Conservation (phyloP, 352 stramenopile species). For the Ochromonadaceae sp. region DNA sequence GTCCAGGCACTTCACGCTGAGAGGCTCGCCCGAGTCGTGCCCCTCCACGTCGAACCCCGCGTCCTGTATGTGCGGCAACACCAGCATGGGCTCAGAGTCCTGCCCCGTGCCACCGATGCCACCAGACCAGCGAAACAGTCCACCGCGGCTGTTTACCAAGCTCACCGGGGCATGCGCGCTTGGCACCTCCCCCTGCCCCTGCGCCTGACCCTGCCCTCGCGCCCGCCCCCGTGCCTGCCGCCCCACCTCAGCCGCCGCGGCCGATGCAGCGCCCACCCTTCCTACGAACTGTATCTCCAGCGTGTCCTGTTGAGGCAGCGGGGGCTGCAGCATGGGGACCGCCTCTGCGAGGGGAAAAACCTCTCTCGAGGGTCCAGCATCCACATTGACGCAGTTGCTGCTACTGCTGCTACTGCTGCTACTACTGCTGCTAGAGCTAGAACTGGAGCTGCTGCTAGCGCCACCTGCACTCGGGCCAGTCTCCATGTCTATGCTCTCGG, state of each 20-base stretch:
- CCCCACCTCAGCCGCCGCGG: too few species aligned
- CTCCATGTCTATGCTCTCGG: background rate
- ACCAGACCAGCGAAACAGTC: too few species aligned
- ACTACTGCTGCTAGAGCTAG: background rate
- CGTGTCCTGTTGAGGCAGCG: constrained; percentile 22
- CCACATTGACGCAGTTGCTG: constrained; percentile 4
- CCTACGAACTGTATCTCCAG: background rate
- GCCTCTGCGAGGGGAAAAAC: constrained; percentile 35
- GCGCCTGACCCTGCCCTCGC: too few species aligned
- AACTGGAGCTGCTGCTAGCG: background rate
- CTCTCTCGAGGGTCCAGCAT: constrained; percentile 41
- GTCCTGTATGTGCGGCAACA: too few species aligned
- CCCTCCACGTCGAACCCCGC: too few species aligned
- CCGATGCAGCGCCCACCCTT: constrained; percentile 1
- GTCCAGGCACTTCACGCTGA: constrained; percentile 52
- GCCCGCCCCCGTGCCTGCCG: too few species aligned
- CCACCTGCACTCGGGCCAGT: background rate
- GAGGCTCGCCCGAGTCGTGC: constrained; percentile 27
- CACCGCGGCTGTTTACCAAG: too few species aligned
- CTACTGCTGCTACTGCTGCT: constrained; percentile 10
- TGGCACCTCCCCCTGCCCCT: too few species aligned
- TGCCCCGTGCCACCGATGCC: too few species aligned
- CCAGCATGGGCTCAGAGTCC: too few species aligned
- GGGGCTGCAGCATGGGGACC: constrained; percentile 13
- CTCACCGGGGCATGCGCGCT: too few species aligned